Base-by-base conservation (phyloP, 208 protist genomes). In the Borovskyia barvae region DNA sequence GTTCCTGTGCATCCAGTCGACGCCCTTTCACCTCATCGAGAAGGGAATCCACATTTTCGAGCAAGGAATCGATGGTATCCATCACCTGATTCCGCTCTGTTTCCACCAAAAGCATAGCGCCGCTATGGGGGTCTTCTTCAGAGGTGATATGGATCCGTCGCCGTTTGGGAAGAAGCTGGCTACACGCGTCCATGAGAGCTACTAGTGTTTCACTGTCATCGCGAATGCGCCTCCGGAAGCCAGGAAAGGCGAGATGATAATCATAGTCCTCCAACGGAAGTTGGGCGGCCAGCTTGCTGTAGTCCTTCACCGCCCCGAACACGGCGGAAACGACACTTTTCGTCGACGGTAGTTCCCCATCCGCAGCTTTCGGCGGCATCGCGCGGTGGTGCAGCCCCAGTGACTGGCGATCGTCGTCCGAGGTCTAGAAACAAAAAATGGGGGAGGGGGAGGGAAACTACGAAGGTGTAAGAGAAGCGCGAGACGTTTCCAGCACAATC, bases 231-330 rank as follows among this genome's bases (percentile, higher is more conserved):
- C 69, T 68, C 19, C 75, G 77, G 49, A 95, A 95, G 5, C 75
- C 85, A 12, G 75, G 76, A 62, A 95, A 95, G 17, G 83, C 88
- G 40, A 79, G 63, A 58, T 95, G 85, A 60, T 92, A 95, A 35
- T 90, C 81, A 42, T 90, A 91, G 50, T 95, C 88, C 2, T 90
- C 77, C 9, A 50, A 20, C 1, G 88, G 82, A 39, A 95, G 46
- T 28, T 84, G 71, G 1, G 51, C 64, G 6, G 80, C 62, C 3
- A 80, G 59, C 25, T 78, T 84, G 52, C 74, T 78, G 67, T 91
- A 92, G 33, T 89, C 82, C 48, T 87, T 87, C 32, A 95, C 65
- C 20, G 60, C 40, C 20, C 63, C 56, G 47, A 95, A 92, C 1
- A 80, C 83, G 19, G 59, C 53, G 8, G 72, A 71, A 5, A 92